phyloP scores from a whole-genome alignment of 2,329 filamentous ascomycete species.

The Cephalotrichum gorgonifer region DNA sequence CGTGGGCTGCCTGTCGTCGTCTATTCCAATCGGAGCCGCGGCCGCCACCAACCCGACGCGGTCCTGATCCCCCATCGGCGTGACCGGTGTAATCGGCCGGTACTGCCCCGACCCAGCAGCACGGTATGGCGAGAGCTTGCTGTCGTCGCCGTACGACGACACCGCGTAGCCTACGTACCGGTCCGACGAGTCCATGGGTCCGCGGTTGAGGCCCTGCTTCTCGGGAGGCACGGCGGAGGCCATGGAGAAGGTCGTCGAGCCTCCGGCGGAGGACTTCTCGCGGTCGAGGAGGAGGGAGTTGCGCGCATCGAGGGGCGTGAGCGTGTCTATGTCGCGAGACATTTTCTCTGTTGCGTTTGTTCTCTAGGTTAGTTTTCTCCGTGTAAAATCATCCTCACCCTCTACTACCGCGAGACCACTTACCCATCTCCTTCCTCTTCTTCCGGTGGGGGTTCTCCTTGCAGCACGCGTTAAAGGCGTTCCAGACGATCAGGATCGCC shows the following conservation, averaged over 20 bases:
- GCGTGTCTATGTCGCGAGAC: conserved; percentile 65
- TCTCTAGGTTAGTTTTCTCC: conserved; percentile 17
- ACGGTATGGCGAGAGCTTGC: not conserved
- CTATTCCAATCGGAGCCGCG: conserved; percentile 21
- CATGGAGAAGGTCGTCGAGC: conserved; percentile 32
- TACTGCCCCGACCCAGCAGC: conserved; percentile 8
- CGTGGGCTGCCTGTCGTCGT: conserved; percentile 19
- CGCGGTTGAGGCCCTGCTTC: conserved; percentile 19
- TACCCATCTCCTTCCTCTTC: conserved; percentile 82
- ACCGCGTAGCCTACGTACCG: conserved; percentile 12
- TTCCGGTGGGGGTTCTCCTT: conserved; percentile 85
- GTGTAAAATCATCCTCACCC: not conserved
- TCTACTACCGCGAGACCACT: too few relatives aligned
- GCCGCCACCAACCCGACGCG: conserved; percentile 22
- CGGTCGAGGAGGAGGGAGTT: conserved; percentile 72
- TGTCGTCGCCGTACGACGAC: not conserved
- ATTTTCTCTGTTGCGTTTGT: conserved; percentile 57
- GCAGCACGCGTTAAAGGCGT: conserved; percentile 73
- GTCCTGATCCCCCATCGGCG: conserved; percentile 16
- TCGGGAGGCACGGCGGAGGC: conserved; percentile 25
- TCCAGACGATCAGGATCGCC: conserved; percentile 80
- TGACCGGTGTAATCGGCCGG: conserved; percentile 22
- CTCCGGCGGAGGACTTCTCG: conserved; percentile 18
- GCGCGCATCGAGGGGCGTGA: conserved; percentile 78
- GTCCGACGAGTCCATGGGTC: conserved; percentile 12